Evolutionary conservation across 179 eudicot species (phyloP).

Genomic region (Spinacia oleracea): DNA sequence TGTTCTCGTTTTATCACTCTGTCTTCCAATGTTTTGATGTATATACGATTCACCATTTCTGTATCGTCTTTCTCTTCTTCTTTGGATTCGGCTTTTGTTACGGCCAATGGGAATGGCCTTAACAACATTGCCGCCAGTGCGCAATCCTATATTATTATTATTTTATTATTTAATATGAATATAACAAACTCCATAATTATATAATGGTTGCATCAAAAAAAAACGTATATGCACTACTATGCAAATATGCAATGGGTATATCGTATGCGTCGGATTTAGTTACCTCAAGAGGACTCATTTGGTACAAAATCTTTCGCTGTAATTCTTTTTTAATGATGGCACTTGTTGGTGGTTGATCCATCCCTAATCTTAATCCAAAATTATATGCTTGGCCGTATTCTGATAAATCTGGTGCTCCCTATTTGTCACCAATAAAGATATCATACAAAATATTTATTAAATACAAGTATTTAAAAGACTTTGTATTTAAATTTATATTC

Average conservation of each 20-base stretch:
- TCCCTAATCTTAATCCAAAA: conserved; percentile 23
- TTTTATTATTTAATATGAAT: too few relatives aligned
- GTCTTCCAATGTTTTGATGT: conserved; percentile 64
- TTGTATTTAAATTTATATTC: too few relatives aligned
- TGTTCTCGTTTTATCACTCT: conserved; percentile 57
- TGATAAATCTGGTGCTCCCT: conserved; percentile 40
- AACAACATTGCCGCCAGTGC: conserved; percentile 66
- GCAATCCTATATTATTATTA: conserved; percentile 41
- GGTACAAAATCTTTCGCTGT: conserved; percentile 29
- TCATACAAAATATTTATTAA: not conserved
- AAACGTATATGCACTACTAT: too few relatives aligned
- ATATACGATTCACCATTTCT: conserved; percentile 53
- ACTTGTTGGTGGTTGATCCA: conserved; percentile 33
- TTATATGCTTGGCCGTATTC: conserved; percentile 30
- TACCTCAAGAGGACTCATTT: conserved; percentile 36
- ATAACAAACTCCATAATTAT: too few relatives aligned
- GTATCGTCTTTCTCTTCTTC: conserved; percentile 43
- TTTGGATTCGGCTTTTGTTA: conserved; percentile 33
- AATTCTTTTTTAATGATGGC: conserved; percentile 28
- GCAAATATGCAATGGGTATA: too few relatives aligned
- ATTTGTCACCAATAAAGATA: not conserved
- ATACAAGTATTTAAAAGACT: too few relatives aligned
- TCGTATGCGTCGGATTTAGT: too few relatives aligned
- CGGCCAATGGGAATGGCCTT: conserved; percentile 60
- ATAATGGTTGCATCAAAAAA: too few relatives aligned